These are phyloP conservation scores for Pleurotus sapidus DNA, from an alignment of 768 basidiomycete species.

Conservation along the genomic window DNA sequence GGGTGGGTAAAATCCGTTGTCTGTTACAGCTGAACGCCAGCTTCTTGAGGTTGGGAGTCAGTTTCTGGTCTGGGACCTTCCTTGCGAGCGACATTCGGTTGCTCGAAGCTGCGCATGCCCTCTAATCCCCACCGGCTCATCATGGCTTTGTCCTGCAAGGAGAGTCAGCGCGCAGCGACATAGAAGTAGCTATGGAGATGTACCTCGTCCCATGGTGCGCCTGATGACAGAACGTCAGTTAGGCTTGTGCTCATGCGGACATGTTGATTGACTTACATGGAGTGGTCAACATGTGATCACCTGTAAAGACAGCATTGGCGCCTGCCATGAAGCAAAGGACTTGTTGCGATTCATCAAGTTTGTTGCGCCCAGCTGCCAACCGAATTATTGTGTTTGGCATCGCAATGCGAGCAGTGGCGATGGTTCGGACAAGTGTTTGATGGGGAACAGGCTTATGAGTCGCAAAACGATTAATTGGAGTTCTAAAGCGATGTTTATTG, in stretches of 20 bases:
- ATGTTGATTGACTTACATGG: slow-evolving; percentile 62
- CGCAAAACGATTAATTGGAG: slow-evolving; percentile 9
- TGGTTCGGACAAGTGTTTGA: slow-evolving; percentile 86
- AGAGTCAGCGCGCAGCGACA: slow-evolving; percentile 8
- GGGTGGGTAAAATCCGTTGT: no score
- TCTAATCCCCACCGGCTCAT: slow-evolving; percentile 89
- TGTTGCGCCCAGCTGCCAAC: slow-evolving; percentile 91
- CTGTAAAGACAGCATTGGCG: slow-evolving; percentile 98
- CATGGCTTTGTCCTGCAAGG: slow-evolving; percentile 82
- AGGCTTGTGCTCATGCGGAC: slow-evolving; percentile 10
- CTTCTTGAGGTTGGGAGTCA: slow-evolving; percentile 8
- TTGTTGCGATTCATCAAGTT: slow-evolving; percentile 86
- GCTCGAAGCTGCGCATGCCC: slow-evolving; percentile 90
- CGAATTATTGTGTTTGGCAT: slow-evolving; percentile 93
- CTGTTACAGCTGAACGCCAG: not conserved
- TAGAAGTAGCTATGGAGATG: slow-evolving; percentile 12
- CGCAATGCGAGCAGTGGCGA: slow-evolving; percentile 91
- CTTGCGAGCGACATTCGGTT: slow-evolving; percentile 54
- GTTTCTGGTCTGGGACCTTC: slow-evolving; percentile 34
- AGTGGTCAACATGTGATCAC: slow-evolving; percentile 95
- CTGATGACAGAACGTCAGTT: slow-evolving; percentile 31
- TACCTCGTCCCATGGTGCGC: slow-evolving; percentile 93
- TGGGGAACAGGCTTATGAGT: slow-evolving; percentile 66
- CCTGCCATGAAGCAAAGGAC: slow-evolving; percentile 99
- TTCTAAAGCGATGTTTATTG: not conserved